Conservation (phyloP, 495 filamentous ascomycete species). For the Penicillium turbatum region DNA sequence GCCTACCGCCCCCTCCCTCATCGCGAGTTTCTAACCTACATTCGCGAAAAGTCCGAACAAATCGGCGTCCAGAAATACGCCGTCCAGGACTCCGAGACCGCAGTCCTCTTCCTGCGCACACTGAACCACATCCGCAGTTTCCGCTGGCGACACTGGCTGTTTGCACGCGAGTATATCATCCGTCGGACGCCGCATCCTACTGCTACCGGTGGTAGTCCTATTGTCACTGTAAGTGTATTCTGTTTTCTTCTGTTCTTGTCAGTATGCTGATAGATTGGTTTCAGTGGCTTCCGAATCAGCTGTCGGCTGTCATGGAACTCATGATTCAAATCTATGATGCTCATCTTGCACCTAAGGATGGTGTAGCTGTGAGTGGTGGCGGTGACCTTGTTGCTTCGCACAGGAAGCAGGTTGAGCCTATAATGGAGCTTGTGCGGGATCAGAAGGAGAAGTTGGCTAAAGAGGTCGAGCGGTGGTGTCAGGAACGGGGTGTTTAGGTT, state of each 20-base stretch:
- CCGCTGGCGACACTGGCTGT: slow-evolving; percentile 91
- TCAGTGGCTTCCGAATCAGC: slow-evolving; percentile 81
- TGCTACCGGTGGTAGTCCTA: slow-evolving; percentile 86
- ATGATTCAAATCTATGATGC: slow-evolving; percentile 61
- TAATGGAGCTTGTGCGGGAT: slow-evolving; percentile 66
- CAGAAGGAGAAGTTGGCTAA: slow-evolving; percentile 67
- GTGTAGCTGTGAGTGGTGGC: slow-evolving; percentile 19
- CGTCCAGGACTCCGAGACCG: slow-evolving; percentile 47
- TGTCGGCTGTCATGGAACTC: slow-evolving; percentile 69
- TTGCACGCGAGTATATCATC: slow-evolving; percentile 91
- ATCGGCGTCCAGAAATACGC: slow-evolving; percentile 60
- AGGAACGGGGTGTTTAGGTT: slow-evolving; percentile 57
- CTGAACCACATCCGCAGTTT: slow-evolving; percentile 86
- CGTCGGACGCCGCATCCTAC: slow-evolving; percentile 77
- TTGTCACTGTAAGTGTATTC: slow-evolving; percentile 61
- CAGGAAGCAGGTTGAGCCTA: slow-evolving; percentile 48
- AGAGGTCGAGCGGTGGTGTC: slow-evolving; percentile 78
- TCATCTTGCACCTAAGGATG: slow-evolving; percentile 43
- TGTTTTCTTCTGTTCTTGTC: background rate
- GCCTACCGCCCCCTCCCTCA: slow-evolving; percentile 81
- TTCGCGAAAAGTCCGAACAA: slow-evolving; percentile 51
- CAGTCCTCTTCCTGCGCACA: slow-evolving; percentile 63
- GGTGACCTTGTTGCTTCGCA: slow-evolving; percentile 31
- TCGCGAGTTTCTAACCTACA: slow-evolving; percentile 72
- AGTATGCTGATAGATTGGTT: background rate